Evolutionary conservation across 2,329 filamentous ascomycete species (phyloP), one percentile per base, ranked within the genome.

Genomic region (Blumeriella jaapii): DNA sequence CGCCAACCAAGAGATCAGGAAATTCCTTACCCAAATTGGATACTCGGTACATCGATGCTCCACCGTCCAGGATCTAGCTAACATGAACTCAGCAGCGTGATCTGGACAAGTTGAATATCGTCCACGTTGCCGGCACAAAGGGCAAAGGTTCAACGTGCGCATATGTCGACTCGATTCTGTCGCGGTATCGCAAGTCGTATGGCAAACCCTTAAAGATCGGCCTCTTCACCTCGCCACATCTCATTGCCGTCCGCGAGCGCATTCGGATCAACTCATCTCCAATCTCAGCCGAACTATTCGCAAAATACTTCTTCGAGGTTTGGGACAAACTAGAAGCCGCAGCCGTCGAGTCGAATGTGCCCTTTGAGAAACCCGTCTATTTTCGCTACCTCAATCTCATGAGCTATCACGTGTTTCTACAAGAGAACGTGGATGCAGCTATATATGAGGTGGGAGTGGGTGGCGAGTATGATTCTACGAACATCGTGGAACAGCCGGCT

Each of bases 121-220:
- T 85, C 24, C 78, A 83, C 56, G 69, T 85, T 16, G 71, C 78
- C 15, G 80, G 80, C 4, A 84, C 78, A n/a, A 84, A 84, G 55
- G 80, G 80, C 4, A 85, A 84, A 57, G 80, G 79, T 17, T 78
- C 71, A 49, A 81, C 77, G 1, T 83, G 78, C 51, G 78, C 77
- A 24, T 82, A 78, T 45, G 64, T 73, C 38, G 66, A 74, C 42
- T 72, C 71, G 6, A 74, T 83, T 41, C 65, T 84, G 28, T 59
- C 62, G 11, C 62, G 62, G 34, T 68, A 74, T 48, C 63, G 62
- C 12, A 41, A 46, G 19, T 44, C 38, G 35, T 50, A 50, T 29
- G 46, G 47, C 4, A 36, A 52, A 2, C 54, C 50, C 7, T 16
- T 26, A 25, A 52, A 48, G 17, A 64, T 71, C 24, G 78, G 78